phyloP scores from a whole-genome alignment of 2,329 filamentous ascomycete species.

The Curvularia sp. region DNA sequence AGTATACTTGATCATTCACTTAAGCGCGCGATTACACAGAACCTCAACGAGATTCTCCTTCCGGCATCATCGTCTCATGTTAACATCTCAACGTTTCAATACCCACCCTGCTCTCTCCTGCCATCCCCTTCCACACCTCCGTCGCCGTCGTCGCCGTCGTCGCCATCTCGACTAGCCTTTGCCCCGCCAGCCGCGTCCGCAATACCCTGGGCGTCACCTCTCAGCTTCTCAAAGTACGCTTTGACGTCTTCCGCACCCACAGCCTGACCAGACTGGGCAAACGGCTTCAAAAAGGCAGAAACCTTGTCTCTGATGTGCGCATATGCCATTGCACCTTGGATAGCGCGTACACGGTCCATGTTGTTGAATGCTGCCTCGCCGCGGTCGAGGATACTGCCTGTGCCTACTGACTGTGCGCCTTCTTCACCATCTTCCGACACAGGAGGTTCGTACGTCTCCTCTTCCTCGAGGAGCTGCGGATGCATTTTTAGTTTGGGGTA shows the following conservation, averaged over 20 bases:
- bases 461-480: slow-evolving; percentile 87
- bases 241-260: slow-evolving; percentile 97
- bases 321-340: slow-evolving; percentile 96
- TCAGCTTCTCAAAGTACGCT: slow-evolving; percentile 89
- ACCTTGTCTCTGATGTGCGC: slow-evolving; percentile 95
- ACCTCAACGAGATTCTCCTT: background rate
- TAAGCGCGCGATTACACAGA: background rate
- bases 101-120: slow-evolving; percentile 52
- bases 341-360: slow-evolving; percentile 89
- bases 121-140: slow-evolving; percentile 37
- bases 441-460: slow-evolving; percentile 92
- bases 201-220: slow-evolving; percentile 83
- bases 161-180: slow-evolving; percentile 38
- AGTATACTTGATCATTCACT: background rate
- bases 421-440: slow-evolving; percentile 67
- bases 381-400: slow-evolving; percentile 84
- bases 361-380: slow-evolving; percentile 92
- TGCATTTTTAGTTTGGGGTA: slow-evolving; percentile 75
- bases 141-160: slow-evolving; percentile 25
- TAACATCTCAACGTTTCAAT: slow-evolving; percentile 40
- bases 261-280: slow-evolving; percentile 86
- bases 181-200: slow-evolving; percentile 46
- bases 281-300: slow-evolving; percentile 92
- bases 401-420: slow-evolving; percentile 67
- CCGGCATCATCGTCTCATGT: background rate